These are phyloP conservation scores for Fusarium austroafricanum DNA, from an alignment of 2,329 filamentous ascomycete species.

Conservation along the genomic window DNA sequence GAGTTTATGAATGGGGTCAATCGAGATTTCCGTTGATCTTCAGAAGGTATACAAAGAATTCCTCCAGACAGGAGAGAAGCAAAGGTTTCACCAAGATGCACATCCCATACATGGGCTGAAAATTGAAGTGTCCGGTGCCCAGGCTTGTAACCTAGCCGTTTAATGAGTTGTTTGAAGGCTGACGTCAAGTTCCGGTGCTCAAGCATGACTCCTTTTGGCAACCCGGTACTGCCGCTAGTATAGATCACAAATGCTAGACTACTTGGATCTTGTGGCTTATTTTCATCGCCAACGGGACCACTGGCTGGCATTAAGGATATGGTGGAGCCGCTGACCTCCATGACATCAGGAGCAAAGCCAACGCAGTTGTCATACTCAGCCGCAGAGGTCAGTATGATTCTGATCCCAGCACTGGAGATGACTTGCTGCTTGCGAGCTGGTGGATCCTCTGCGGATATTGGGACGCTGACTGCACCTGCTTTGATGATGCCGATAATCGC, in stretches of 20 bases:
- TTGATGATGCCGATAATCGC: background rate
- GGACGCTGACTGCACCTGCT: background rate
- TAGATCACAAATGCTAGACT: too few relatives aligned
- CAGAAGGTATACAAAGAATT: background rate
- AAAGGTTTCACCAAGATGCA: background rate
- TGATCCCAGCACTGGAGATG: background rate
- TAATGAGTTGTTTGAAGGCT: background rate
- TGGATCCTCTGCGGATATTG: background rate
- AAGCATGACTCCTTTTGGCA: background rate
- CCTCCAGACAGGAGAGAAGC: background rate
- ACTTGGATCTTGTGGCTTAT: too few relatives aligned
- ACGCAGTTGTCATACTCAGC: background rate
- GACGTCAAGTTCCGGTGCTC: background rate
- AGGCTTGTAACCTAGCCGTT: background rate
- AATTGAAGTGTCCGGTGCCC: background rate
- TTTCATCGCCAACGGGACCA: too few relatives aligned
- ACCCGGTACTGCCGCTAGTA: background rate
- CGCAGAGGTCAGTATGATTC: background rate
- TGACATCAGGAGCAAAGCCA: too few relatives aligned
- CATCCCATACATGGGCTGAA: background rate
- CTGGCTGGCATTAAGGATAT: too few relatives aligned
- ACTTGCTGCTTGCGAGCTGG: background rate
- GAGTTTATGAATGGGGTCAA: background rate
- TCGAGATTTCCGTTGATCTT: background rate
- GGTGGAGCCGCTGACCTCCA: too few relatives aligned